Conservation (phyloP, 768 basidiomycete genomes). For the Chlorophyllum brunneum region DNA sequence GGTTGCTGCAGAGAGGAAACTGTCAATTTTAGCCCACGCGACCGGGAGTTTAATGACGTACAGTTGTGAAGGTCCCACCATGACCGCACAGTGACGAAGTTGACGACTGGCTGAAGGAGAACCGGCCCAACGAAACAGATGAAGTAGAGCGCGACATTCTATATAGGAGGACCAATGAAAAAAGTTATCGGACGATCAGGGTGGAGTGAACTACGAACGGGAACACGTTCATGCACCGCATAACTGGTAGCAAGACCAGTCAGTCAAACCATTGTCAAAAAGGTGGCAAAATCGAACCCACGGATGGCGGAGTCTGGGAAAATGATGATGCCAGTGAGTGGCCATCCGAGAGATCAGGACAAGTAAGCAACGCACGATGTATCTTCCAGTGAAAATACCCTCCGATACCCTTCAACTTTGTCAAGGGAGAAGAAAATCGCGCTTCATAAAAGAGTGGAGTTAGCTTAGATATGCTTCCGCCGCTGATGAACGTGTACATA, state of each 20-base stretch:
- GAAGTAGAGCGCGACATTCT: slow-evolving; percentile 48
- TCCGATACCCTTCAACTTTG: slow-evolving; percentile 64
- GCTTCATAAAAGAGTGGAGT: slow-evolving; percentile 30
- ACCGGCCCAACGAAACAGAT: slow-evolving; percentile 65
- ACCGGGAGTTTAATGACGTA: slow-evolving; percentile 18
- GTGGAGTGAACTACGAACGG: slow-evolving; percentile 39
- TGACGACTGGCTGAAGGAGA: slow-evolving; percentile 63
- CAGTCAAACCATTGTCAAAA: not conserved
- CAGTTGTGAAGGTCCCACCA: slow-evolving; percentile 89
- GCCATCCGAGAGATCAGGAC: not conserved
- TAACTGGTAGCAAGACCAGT: slow-evolving; percentile 37
- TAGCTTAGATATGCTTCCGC: not conserved
- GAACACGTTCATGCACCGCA: slow-evolving; percentile 74
- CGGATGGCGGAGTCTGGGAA: slow-evolving; percentile 36
- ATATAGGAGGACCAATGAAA: not conserved
- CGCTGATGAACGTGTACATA: slow-evolving; percentile 30
- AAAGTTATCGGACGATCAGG: slow-evolving; percentile 7
- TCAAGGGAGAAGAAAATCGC: slow-evolving; percentile 61
- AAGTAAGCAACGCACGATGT: slow-evolving; percentile 50
- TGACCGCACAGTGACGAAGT: slow-evolving; percentile 68
- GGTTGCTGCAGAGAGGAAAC: slow-evolving; percentile 27
- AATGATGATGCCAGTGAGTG: slow-evolving; percentile 17
- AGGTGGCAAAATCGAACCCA: slow-evolving; percentile 22
- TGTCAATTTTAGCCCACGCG: not conserved
- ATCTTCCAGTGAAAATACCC: slow-evolving; percentile 77